A percentile compares a stretch with the other conserved stretches of the same genome.
phyloP scores from a whole-genome alignment of 1,284 basidiomycete genomes.

The Naganishia cerealis region DNA sequence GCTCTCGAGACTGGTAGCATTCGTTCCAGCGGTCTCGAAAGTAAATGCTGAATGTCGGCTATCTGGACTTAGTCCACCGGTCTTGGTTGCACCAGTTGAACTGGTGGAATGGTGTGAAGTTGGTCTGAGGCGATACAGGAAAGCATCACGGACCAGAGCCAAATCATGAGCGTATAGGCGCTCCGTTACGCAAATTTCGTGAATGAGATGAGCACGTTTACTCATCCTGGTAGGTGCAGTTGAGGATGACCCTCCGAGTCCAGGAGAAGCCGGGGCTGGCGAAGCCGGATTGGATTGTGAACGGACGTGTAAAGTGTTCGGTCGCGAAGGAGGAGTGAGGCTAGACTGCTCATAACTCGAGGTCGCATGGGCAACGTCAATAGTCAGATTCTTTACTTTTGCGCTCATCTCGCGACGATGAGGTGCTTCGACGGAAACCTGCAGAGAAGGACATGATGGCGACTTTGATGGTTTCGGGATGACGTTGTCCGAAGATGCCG shows the following conservation, averaged over 20 bases:
- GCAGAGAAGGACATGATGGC: neutral
- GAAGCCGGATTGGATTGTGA: constrained; percentile 32
- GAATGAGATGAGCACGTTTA: constrained; percentile 78
- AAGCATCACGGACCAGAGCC: constrained; percentile 76
- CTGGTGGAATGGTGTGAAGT: constrained; percentile 38
- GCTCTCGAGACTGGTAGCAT: constrained; percentile 35
- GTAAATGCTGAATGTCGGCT: constrained; percentile 42
- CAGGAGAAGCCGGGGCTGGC: constrained; percentile 31
- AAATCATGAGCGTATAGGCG: constrained; percentile 84
- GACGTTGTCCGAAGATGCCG: neutral
- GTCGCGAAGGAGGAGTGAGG: neutral
- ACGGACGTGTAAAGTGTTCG: constrained; percentile 12
- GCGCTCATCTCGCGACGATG: neutral
- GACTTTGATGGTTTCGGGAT: neutral
- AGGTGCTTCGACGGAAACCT: neutral
- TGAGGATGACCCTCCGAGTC: constrained; percentile 31
- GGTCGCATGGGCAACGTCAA: neutral
- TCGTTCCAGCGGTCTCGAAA: constrained; percentile 42
- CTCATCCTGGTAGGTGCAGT: constrained; percentile 52
- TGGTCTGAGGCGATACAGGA: constrained; percentile 58
- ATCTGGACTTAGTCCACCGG: constrained; percentile 34
- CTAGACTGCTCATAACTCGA: neutral
- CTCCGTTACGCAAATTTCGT: constrained; percentile 80
- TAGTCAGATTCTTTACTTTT: neutral
- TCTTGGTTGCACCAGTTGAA: constrained; percentile 26